Base-by-base conservation (phyloP, 192 early-diverging fungal genomes). In the Mortierella antarctica region DNA sequence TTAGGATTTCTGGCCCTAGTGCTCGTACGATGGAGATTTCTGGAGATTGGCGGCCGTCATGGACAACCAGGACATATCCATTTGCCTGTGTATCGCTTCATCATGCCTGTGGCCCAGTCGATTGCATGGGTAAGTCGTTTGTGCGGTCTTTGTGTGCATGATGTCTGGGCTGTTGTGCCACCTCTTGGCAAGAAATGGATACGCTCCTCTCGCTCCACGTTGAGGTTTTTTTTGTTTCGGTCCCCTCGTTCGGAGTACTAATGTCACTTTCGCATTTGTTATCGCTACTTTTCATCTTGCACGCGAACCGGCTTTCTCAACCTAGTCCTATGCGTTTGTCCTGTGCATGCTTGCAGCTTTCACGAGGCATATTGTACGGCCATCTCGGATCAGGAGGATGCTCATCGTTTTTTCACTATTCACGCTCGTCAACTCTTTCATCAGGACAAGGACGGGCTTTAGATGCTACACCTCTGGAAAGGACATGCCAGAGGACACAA, bases 311-410 rank as follows among this genome's bases (percentile, higher is more conserved):
- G 3, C 31, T 31, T 55, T 20, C n/a, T 14, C 54, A 13, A 21
- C 10, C 10, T 18, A 80, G 77, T 80, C 77, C 7, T 80, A 80
- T 57, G 65, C 70, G 21, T 80, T 71, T 39, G 57, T 80, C 11
- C 40, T 80, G 8, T 80, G 77, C 51, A 80, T 80, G 41, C 41
- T 80, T 47, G 77, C 77, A 1, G 77, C 59, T 46, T 80, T 80
- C 60, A 72, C 77, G 23, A 64, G 77, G 51, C 69, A 80, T 55
- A 68, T 80, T 18, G 70, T 80, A 13, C 64, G 54, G 17, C 77
- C 77, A 5, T 80, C 77, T n/a, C 51, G 77, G 70, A 72, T 80
- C 44, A 67, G 77, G 49, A 60, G 77, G 21, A 80, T 80, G 77
- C 59, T 80, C 7, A 71, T 80, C 11, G 65, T 72, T 18, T 80